Base-by-base conservation (phyloP, 306 rosid genomes). In the Sechiopsis laciniata region DNA sequence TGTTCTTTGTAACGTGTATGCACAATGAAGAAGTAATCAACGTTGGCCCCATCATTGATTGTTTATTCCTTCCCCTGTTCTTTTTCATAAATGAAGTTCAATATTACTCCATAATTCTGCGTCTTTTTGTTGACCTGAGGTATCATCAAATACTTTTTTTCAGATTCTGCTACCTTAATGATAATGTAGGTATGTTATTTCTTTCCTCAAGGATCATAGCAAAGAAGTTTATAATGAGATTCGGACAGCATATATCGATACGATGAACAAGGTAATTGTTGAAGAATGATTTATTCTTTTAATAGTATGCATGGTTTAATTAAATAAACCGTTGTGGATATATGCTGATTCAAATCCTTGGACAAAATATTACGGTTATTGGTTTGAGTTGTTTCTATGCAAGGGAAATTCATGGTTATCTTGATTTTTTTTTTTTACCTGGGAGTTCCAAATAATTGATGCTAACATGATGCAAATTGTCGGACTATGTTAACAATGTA, bases 121-220 rank as follows among this genome's bases (percentile, higher is more conserved):
- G 65, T 46, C 45, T 66, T 64, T 55, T 46, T 42, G 11, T 10
- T 37, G 52, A 48, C 56, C 35, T 7, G 16, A 16, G 46, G 53
- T 16, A 57, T 32, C 75, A 82, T 82, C 68, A 79, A 57, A 78
- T 76, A 60, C 77, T 29, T 77, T 26, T 26, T 48, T 42, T 75
- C 64, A 63, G 53, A 63, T 68, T 68, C 57, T 68, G 56, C 57
- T 19, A 68, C 20, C 57, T 68, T 68, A 68, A 48, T 78, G 83
- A 58, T 76, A 76, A 75, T 83, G 87, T 75, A 92, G 98, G 85
- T 93, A 93, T 67, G 75, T 88, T 62, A 76, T 90, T 72, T 86
- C 83, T 77, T 93, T 93, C 77, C 91, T 93, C 81, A 88, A 93
- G 86, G 96, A 90, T 82, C 97, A 93, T 71, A 89, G 98, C 67